Base-by-base conservation (phyloP, 768 basidiomycete species). In the Rossbeevera mucosa region DNA sequence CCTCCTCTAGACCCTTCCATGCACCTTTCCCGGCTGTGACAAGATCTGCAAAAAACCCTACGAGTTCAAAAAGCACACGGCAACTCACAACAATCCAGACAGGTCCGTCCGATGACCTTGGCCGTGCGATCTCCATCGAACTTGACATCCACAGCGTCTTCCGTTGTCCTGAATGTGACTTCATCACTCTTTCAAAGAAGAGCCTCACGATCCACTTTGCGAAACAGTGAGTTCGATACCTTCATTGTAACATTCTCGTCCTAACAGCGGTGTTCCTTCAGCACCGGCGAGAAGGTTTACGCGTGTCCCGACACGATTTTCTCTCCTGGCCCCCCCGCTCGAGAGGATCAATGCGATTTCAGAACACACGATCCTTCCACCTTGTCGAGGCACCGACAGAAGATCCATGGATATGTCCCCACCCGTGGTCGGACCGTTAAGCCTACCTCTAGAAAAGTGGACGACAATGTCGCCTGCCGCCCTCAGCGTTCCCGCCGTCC, bases 331-430 rank as follows among this genome's bases (percentile, higher is more conserved):
- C 24, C 38, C 0, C 11, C 51, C 5, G 13, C 31, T 21, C 4
- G 12, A 7, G 29, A 50, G 18, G 21, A 44, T 14, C 52, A 20
- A 0, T 68, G 67, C 40, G 40, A 53, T 12, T 70, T 57, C 45
- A 54, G 36, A 29, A 69, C 68, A 2, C 18, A 52, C 4, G 64
- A 68, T 38, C 64, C 68, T 11, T 64, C 66, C 0, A 52, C 62
- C 28, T 42, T 70, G 7, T 54, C 66, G 5, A 65, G 50, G 42
- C 64, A 70, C 45, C 56, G 68, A 7, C 59, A 62, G 41, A 48
- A 42, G 13, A 18, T 20, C 16, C 68, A 70, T 16, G 60, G 51
- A 1, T 54, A 68, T 31, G 18, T 44, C 2, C 40, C 41, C 5
- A 44, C 38, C 40, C 63, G 54, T 16, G 4, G 31, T 25, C 50